Evolutionary conservation across 164 flowering plant species (phyloP).

Genomic region (Vitis cinerea): DNA sequence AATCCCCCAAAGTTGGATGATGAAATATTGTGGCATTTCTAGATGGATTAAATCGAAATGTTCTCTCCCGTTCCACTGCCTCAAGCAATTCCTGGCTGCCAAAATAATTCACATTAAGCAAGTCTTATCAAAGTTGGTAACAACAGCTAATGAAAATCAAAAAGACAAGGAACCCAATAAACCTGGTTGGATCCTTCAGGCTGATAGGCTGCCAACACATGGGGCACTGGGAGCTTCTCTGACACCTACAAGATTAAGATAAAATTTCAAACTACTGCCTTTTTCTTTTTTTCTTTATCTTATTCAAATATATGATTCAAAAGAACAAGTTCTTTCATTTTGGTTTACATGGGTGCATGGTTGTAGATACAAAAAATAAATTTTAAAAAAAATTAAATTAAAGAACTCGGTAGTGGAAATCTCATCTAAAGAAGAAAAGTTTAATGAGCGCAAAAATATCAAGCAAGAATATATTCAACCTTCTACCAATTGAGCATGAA

Average conservation of each 20-base stretch:
- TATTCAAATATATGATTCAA: background rate
- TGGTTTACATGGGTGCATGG: too few species aligned
- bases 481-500: too few species aligned
- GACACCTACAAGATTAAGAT: slow-evolving; percentile 31
- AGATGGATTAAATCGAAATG: slow-evolving; percentile 26
- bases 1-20: slow-evolving; percentile 45
- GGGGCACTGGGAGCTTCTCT: slow-evolving; percentile 45
- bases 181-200: slow-evolving; percentile 43
- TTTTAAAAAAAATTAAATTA: too few species aligned
- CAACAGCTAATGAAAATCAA: background rate
- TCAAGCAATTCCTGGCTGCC: slow-evolving; percentile 52
- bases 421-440: too few species aligned
- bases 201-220: slow-evolving; percentile 55
- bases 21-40: slow-evolving; percentile 41
- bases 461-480: too few species aligned
- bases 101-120: background rate
- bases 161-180: background rate
- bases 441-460: too few species aligned
- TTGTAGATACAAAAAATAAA: too few species aligned
- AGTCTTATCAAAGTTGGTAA: background rate
- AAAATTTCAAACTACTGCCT: background rate
- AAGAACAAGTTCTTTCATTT: too few species aligned
- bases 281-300: background rate
- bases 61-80: slow-evolving; percentile 42
- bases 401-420: too few species aligned